Evolutionary conservation across 108 stramenopile species (phyloP), one percentile per base, ranked within the genome.

Genomic region (Cyclotella distinguenda): DNA sequence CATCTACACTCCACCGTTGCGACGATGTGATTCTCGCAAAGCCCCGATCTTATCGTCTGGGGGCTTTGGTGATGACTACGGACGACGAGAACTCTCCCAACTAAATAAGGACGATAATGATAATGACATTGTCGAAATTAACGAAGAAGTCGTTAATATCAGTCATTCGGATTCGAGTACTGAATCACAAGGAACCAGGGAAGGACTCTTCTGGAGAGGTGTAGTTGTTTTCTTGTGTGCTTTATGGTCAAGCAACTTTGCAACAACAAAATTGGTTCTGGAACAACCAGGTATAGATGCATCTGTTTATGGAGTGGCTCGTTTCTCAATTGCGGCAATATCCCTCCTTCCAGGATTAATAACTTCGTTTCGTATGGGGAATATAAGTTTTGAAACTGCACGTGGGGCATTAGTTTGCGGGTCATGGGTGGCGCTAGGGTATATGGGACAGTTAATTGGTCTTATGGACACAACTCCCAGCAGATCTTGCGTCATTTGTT

Each of bases 241-340:
- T n/a, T 43, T 85, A 1, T 88, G 87, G 87, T 84, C 87, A 22
- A 79, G 81, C 33, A 88, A 88, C 57, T 88, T 88, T 70, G 83
- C 87, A 10, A 68, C 68, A 18, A 73, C 84, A 18, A 85, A 86
- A 57, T 5, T 85, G 19, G 71, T 88, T 18, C 63, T 82, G 71
- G 79, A 68, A 15, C 68, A 82, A 73, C 82, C 87, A 10, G 85
- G 85, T 53, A 79, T 88, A 10, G 87, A 86, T 64, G 74, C 83
- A 23, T 74, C 83, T 2, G 40, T 84, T 15, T 88, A 81, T 57
- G 83, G 82, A 18, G 59, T 84, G 35, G 68, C 80, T 34, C 68
- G 87, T 18, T 88, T 88, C 60, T 64, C 72, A 6, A 42, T 86
- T 16, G 87, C 87, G 11, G 83, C 79, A 6, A 19, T 79, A 15